Conservation (phyloP, 2,329 filamentous ascomycete genomes). For the Lomentospora prolificans region DNA sequence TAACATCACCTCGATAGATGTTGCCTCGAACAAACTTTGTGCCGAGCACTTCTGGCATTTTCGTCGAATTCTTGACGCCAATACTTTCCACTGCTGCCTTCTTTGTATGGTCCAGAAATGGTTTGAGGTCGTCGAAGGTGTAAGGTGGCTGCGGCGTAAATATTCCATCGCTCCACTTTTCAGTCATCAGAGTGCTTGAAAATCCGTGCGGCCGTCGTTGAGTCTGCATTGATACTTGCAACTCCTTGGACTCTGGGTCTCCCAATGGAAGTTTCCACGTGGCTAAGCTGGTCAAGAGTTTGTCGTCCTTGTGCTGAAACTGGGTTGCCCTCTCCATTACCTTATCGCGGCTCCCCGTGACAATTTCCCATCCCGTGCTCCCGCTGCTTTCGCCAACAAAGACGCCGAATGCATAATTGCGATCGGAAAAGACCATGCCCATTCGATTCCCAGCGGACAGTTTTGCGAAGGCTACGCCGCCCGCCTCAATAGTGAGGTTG, state of each 20-base stretch:
- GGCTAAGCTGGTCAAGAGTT: not conserved
- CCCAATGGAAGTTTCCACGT: not conserved
- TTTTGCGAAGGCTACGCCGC: not conserved
- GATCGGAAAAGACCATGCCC: not conserved
- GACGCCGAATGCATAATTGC: not conserved
- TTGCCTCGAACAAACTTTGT: too few species aligned
- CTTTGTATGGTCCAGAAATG: too few species aligned
- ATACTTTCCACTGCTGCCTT: too few species aligned
- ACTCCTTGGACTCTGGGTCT: not conserved
- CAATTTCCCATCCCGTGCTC: constrained; percentile 2
- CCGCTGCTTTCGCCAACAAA: not conserved
- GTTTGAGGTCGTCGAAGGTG: too few species aligned
- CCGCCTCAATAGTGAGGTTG: not conserved
- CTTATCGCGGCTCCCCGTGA: not conserved
- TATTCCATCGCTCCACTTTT: not conserved
- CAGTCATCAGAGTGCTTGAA: not conserved
- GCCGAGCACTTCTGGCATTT: too few species aligned
- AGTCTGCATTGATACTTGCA: not conserved
- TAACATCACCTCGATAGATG: too few species aligned
- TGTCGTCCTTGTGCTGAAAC: constrained; percentile 1
- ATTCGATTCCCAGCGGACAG: not conserved
- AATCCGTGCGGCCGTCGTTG: constrained; percentile 1
- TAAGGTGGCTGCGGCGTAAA: not conserved
- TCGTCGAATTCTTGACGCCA: too few species aligned
- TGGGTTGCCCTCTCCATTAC: not conserved